Evolutionary conservation across 2,329 filamentous ascomycete species (phyloP).

Genomic region (Golovinomyces cichoracearum): DNA sequence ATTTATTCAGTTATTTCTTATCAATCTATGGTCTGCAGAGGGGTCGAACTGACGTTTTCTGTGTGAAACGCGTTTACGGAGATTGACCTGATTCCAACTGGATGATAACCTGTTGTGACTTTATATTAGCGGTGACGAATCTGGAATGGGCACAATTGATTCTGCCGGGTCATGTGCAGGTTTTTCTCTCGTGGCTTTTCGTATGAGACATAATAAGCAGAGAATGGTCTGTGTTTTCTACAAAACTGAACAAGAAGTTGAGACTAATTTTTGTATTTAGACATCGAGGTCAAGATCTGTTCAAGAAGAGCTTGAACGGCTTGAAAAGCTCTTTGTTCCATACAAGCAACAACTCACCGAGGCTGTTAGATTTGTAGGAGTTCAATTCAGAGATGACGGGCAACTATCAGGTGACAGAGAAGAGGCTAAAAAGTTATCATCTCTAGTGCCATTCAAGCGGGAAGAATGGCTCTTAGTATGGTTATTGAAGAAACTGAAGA

Average conservation of each 20-base stretch:
- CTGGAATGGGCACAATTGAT: conserved; percentile 1
- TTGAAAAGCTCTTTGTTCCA: conserved; percentile 15
- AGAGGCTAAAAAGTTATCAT: neutral
- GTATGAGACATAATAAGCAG: too few species aligned
- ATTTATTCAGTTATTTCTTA: too few species aligned
- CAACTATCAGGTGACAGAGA: conserved; percentile 2
- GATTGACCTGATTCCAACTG: too few species aligned
- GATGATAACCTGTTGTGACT: too few species aligned
- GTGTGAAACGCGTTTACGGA: too few species aligned
- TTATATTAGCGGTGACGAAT: neutral
- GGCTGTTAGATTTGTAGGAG: conserved; percentile 14
- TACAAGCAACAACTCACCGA: conserved; percentile 15
- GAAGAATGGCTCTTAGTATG: conserved; percentile 43
- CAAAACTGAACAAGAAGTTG: too few species aligned
- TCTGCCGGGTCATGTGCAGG: conserved; percentile 1
- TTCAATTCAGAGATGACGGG: conserved; percentile 9
- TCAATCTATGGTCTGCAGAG: too few species aligned
- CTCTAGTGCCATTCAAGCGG: conserved; percentile 14
- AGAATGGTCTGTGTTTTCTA: too few species aligned
- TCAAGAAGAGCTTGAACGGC: conserved; percentile 13
- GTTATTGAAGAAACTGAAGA: conserved; percentile 33
- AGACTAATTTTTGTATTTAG: neutral
- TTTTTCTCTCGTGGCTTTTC: too few species aligned
- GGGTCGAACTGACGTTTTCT: too few species aligned
- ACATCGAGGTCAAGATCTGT: conserved; percentile 4